Percentiles rank a stretch among this genome's conserved stretches.
Conservation (phyloP, 1,284 basidiomycete species). For the Apiotrichum brassicae region DNA sequence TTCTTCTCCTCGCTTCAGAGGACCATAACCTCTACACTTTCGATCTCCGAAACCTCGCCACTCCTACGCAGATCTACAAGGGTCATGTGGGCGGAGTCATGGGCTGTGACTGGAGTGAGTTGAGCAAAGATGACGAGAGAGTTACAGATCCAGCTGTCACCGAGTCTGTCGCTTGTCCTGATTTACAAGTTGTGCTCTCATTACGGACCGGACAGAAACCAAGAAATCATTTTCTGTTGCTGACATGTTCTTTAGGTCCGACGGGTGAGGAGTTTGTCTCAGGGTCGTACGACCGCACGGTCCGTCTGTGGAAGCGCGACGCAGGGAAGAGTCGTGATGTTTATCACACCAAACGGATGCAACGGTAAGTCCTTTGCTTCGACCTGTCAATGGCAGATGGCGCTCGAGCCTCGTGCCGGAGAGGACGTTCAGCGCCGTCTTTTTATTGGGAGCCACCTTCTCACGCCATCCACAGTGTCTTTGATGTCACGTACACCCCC, state of each 20-base stretch:
- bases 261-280: conserved; percentile 95
- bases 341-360: conserved; percentile 99
- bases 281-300: conserved; percentile 91
- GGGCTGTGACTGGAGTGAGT: conserved; percentile 76
- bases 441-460: background rate
- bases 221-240: background rate
- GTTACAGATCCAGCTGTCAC: too few species aligned
- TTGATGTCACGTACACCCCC: conserved; percentile 65
- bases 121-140: too few species aligned
- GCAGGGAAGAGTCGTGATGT: conserved; percentile 77
- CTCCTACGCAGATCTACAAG: conserved; percentile 92
- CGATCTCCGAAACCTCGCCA: conserved; percentile 78
- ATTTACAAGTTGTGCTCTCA: too few species aligned
- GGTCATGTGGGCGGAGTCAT: conserved; percentile 94
- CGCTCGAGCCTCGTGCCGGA: background rate
- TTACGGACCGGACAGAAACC: too few species aligned
- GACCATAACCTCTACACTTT: conserved; percentile 99
- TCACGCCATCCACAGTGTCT: conserved; percentile 34
- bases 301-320: conserved; percentile 88
- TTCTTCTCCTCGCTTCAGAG: conserved; percentile 86
- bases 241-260: conserved; percentile 50
- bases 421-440: background rate
- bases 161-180: too few species aligned
- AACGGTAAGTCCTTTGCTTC: conserved; percentile 56
- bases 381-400: background rate